phyloP scores from a whole-genome alignment of 2,329 filamentous ascomycete species.

The Chaetomiaceae sp. region DNA sequence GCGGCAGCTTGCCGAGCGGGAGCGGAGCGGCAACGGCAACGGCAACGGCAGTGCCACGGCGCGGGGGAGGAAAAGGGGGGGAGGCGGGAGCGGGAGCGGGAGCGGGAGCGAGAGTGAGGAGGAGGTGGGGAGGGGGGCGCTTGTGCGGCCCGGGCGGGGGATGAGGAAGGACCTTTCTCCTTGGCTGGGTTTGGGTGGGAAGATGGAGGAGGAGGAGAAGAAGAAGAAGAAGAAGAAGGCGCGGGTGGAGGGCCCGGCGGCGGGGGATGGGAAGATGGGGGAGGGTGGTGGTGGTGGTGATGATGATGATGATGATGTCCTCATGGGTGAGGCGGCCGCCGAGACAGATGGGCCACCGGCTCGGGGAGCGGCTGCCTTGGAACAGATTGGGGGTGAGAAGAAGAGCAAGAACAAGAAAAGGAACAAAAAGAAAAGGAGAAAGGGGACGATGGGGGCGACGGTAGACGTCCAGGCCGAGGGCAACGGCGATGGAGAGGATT shows the following conservation, averaged over 20 bases:
- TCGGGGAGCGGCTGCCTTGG: neutral
- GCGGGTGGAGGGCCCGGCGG: neutral
- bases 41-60: neutral
- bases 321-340: neutral
- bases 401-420: slow-evolving; percentile 17
- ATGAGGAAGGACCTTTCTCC: no score
- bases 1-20: slow-evolving; percentile 30
- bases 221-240: neutral
- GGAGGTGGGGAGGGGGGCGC: slow-evolving; percentile 29
- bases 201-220: slow-evolving; percentile 23
- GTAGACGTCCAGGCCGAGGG: slow-evolving; percentile 1
- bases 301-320: neutral
- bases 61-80: slow-evolving; percentile 3
- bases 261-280: neutral
- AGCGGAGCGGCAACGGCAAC: slow-evolving; percentile 5
- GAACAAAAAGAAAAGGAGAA: slow-evolving; percentile 21
- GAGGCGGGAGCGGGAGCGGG: slow-evolving; percentile 11
- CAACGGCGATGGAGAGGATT: neutral
- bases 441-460: no score
- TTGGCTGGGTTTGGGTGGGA: neutral
- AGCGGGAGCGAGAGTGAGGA: slow-evolving; percentile 31
- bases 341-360: neutral
- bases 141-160: slow-evolving; percentile 27
- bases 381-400: neutral
- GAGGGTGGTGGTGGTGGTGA: no score